Percentiles rank a stretch among this genome's conserved stretches.
phyloP scores from a whole-genome alignment of 805 yeast genomes.

The Pichia exigua region DNA sequence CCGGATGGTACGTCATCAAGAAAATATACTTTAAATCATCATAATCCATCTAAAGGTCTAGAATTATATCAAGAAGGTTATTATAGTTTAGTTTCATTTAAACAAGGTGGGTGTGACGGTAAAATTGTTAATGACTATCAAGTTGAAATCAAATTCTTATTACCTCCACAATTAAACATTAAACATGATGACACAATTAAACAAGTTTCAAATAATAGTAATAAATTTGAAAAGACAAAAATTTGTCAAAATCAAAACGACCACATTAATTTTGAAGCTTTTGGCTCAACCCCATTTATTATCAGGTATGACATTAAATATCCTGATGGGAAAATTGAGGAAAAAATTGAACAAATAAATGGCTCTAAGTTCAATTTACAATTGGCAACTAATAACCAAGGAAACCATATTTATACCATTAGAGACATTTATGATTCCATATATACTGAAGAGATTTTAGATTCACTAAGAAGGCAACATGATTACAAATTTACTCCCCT shows the following conservation, averaged over 20 bases:
- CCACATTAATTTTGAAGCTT: slow-evolving; percentile 32
- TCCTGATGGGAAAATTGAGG: slow-evolving; percentile 46
- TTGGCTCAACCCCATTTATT: slow-evolving; percentile 60
- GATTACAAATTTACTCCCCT: slow-evolving; percentile 27
- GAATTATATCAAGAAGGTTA: slow-evolving; percentile 34
- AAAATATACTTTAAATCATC: slow-evolving; percentile 6
- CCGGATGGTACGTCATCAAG: slow-evolving; percentile 15
- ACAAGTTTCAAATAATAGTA: neutral
- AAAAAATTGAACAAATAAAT: slow-evolving; percentile 37
- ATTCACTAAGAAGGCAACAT: slow-evolving; percentile 18
- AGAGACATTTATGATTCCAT: slow-evolving; percentile 57
- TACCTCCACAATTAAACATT: slow-evolving; percentile 24
- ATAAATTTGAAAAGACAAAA: slow-evolving; percentile 10
- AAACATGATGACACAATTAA: neutral
- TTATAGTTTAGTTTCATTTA: slow-evolving; percentile 33
- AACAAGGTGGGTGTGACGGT: slow-evolving; percentile 41
- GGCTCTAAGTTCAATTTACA: slow-evolving; percentile 31
- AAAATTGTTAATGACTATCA: slow-evolving; percentile 17
- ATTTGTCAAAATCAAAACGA: slow-evolving; percentile 23
- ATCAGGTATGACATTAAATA: slow-evolving; percentile 54
- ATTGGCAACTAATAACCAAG: slow-evolving; percentile 39
- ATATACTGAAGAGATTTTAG: slow-evolving; percentile 39
- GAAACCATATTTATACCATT: slow-evolving; percentile 55
- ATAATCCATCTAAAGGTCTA: slow-evolving; percentile 23
- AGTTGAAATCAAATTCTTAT: slow-evolving; percentile 22